Evolutionary conservation across 1,284 basidiomycete genomes (phyloP).

Genomic region (Sutorius eximius): DNA sequence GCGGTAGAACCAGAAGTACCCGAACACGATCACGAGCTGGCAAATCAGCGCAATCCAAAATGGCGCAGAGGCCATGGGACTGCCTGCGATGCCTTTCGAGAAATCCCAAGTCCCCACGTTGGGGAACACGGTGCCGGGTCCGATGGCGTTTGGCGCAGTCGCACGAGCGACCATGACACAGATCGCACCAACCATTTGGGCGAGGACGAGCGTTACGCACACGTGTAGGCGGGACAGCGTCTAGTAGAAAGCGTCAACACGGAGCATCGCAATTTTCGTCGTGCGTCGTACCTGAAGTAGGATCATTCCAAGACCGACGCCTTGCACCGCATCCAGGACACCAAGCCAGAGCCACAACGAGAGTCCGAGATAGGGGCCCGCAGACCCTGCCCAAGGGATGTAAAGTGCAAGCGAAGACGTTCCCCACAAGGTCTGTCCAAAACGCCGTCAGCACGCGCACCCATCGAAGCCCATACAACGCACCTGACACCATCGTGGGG

Average conservation of each 20-base stretch:
- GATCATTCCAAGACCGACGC: constrained; percentile 92
- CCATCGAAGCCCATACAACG: constrained; percentile 9
- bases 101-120: constrained; percentile 88
- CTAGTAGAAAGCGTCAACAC: constrained; percentile 31
- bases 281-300: constrained; percentile 66
- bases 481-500: constrained; percentile 90
- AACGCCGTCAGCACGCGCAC: constrained; percentile 11
- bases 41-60: constrained; percentile 87
- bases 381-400: constrained; percentile 85
- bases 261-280: neutral
- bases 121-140: constrained; percentile 89
- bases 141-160: constrained; percentile 80
- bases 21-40: constrained; percentile 81
- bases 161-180: constrained; percentile 86
- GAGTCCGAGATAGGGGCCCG: constrained; percentile 84
- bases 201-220: constrained; percentile 85
- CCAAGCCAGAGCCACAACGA: constrained; percentile 93
- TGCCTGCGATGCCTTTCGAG: constrained; percentile 62
- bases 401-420: constrained; percentile 86
- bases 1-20: constrained; percentile 94
- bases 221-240: constrained; percentile 90
- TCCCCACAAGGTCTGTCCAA: constrained; percentile 75
- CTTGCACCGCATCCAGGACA: constrained; percentile 89
- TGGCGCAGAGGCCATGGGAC: constrained; percentile 74
- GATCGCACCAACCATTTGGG: constrained; percentile 79